A percentile compares a stretch with the other conserved stretches of the same genome.
phyloP scores from a whole-genome alignment of 192 early-diverging fungal species.

The Linnemannia schmuckeri region DNA sequence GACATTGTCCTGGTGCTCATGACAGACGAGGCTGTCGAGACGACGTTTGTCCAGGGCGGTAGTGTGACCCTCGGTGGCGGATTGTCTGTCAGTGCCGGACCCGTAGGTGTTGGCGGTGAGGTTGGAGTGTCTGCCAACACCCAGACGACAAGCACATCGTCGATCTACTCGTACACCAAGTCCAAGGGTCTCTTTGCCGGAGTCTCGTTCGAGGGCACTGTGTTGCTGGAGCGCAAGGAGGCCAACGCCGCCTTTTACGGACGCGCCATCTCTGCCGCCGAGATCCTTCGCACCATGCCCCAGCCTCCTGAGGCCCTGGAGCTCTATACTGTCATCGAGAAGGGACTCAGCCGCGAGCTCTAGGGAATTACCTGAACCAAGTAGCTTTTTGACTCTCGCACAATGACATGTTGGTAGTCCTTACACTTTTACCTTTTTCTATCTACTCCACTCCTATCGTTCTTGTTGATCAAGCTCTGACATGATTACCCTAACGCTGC shows the following conservation, averaged over 20 bases:
- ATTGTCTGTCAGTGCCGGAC: slow-evolving; percentile 70
- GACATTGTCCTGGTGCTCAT: slow-evolving; percentile 96
- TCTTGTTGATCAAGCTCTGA: no score
- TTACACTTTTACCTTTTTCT: neutral
- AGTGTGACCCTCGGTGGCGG: slow-evolving; percentile 93
- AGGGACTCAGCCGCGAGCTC: slow-evolving; percentile 58
- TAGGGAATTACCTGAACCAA: slow-evolving; percentile 14
- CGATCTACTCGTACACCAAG: slow-evolving; percentile 91
- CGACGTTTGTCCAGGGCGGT: slow-evolving; percentile 87
- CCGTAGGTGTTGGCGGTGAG: slow-evolving; percentile 65
- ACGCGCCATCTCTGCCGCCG: slow-evolving; percentile 76
- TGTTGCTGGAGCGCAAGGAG: slow-evolving; percentile 85
- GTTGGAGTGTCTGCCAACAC: slow-evolving; percentile 56
- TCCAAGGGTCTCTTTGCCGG: slow-evolving; percentile 93
- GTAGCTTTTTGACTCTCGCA: no score
- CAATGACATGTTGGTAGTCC: no score
- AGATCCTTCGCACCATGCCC: slow-evolving; percentile 81
- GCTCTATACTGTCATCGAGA: slow-evolving; percentile 81
- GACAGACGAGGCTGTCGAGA: slow-evolving; percentile 86
- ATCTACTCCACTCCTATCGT: neutral
- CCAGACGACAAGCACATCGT: slow-evolving; percentile 68
- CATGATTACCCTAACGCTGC: no score
- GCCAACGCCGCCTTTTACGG: slow-evolving; percentile 88
- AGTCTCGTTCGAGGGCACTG: slow-evolving; percentile 85
- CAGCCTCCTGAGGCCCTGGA: slow-evolving; percentile 82